Evolutionary conservation across 2,329 filamentous ascomycete species (phyloP), one percentile per base, ranked within the genome.

Genomic region (Colletotrichum aenigma): DNA sequence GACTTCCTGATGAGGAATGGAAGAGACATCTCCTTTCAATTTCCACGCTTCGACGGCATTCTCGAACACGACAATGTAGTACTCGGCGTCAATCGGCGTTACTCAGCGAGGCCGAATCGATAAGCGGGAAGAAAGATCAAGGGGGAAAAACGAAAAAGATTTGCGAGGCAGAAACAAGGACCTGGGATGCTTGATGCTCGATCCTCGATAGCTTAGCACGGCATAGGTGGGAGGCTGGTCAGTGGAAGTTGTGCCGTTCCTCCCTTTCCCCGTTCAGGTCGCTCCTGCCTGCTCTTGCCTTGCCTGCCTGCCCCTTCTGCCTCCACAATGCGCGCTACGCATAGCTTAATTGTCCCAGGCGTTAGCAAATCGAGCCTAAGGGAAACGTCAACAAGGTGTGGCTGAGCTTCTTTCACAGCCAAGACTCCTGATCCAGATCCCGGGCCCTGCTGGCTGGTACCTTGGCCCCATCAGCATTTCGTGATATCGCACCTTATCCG

Each of bases 301-400:
- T 52, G 43, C 43, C 43, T 52, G 43, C 43, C 43, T 52, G 43
- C n/a, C n/a, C 43, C 43, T 52, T 21, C 43, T 52, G 2, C 43
- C 43, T 52, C 43, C 43, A 52, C 43, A 52, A 52, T 52, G 52
- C 15, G 62, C 62, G 62, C 62, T 65, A 65, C 62, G 15, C 36
- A 65, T 24, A 65, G 24, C 62, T 65, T 65, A 65, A 65, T 65
- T 65, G 21, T 28, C n/a, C 28, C 43, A 56, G 65, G 48, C 30
- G 52, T 68, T 28, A 60, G 30, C 24, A 38, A 38, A 52, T 52
- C 43, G 43, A 52, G 43, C 43, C 43, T 26, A 24, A 60, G 48
- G 65, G 10, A 61, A 69, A 61, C 55, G 26, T 52, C 67, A 62
- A 70, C 55, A 66, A 66, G 55, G n/a, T 72, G 56, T 73, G 69